Percentiles rank a stretch among this genome's conserved stretches.
Evolutionary conservation across 225 moss, liverwort and hornwort species (phyloP).

Genomic region (Polytrichum commune): DNA sequence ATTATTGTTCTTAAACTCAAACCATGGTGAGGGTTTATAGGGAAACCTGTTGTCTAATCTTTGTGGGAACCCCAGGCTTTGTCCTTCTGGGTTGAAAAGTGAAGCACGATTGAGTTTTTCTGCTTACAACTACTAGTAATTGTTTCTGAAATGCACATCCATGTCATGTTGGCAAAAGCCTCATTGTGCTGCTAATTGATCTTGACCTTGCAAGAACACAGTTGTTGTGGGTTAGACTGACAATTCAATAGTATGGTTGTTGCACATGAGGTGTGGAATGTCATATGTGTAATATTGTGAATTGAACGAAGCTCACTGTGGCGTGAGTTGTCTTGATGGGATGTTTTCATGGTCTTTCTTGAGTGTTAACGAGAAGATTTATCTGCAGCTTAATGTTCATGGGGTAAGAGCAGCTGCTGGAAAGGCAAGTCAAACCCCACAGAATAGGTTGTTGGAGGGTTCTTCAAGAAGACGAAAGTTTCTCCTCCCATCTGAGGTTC

Average conservation of each 20-base stretch:
- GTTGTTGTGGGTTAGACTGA: no score
- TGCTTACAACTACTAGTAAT: no score
- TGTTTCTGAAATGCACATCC: no score
- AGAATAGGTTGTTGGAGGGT: constrained; percentile 4
- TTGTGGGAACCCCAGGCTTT: neutral
- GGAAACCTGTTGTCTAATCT: neutral
- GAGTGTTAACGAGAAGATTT: neutral
- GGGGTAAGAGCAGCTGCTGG: constrained; percentile 4
- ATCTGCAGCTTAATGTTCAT: constrained; percentile 3
- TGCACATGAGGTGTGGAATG: no score
- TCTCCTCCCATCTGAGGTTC: constrained; percentile 14
- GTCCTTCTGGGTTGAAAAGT: neutral
- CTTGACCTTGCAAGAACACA: no score
- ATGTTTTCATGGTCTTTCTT: neutral
- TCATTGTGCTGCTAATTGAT: no score
- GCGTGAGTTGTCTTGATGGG: no score
- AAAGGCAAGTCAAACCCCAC: neutral
- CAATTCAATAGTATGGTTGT: no score
- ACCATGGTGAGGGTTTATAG: neutral
- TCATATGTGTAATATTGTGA: no score
- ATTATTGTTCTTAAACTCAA: neutral
- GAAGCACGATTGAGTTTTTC: no score
- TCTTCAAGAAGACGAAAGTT: constrained; percentile 9
- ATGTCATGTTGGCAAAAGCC: no score
- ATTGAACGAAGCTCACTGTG: no score